Evolutionary conservation across 352 stramenopile genomes (phyloP), one percentile per base, ranked within the genome.

Genomic region (Pythium myriotylum): DNA sequence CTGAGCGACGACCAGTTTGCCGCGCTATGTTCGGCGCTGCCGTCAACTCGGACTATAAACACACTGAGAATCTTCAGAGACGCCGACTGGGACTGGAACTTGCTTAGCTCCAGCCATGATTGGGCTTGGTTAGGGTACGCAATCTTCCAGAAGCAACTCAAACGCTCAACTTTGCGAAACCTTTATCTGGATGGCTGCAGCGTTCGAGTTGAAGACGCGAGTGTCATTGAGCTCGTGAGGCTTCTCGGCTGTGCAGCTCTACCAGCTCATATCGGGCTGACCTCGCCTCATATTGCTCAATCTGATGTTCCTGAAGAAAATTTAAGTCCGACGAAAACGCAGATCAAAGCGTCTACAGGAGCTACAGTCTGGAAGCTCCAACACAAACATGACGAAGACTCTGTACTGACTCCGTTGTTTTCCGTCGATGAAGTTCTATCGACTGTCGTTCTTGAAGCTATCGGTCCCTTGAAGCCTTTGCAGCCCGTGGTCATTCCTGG

Each of bases 71-170:
- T 53, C 4, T 19, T 8, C 26, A 22, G 8, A 8, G 27, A 53
- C n/a, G 16, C 24, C 19, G 46, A 53, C 14, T 53, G 46, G 49
- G 27, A 46, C 9, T 56, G 32, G 49, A 20, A 17, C 19, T 5
- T 33, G 9, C 49, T 56, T 14, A 12, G 19, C 19, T 45, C n/a
- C 9, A 22, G 24, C 2, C 14, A 29, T 4, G 32, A 46, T 23
- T 56, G 29, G 29, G 49, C 49, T 14, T 56, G 49, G 49, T 22
- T 56, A 1, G 12, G 32, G 7, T 56, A 56, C n/a, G 49, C 49
- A 17, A 22, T 56, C 1, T 56, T 56, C 19, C 49, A 56, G 7
- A 12, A 32, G 2, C 32, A 46, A 4, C 32, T 20, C 17, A 6
- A 7, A n/a, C 6, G 17, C 5, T 56, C 49, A 14, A 46, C 49